phyloP scores from a whole-genome alignment of 2,329 filamentous ascomycete species.

The Laburnicola sp. region DNA sequence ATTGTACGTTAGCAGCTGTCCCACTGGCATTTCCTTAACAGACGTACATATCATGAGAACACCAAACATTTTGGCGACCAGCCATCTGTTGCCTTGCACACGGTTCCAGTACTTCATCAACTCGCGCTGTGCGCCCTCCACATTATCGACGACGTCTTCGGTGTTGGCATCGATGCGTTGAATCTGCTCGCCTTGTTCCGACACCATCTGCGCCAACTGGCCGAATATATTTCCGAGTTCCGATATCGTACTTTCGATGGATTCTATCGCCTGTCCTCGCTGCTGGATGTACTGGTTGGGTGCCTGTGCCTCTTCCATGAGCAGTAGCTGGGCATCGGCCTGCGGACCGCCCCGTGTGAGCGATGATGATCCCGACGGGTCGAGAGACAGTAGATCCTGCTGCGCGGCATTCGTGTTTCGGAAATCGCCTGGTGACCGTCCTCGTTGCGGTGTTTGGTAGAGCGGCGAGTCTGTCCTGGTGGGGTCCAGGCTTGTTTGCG shows the following conservation, averaged over 20 bases:
- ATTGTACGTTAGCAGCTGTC: conserved; percentile 18
- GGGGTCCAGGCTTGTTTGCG: conserved; percentile 62
- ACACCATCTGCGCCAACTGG: conserved; percentile 94
- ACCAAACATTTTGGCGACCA: conserved; percentile 79
- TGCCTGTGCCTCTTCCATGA: conserved; percentile 82
- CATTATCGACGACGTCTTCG: conserved; percentile 96
- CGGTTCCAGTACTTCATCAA: conserved; percentile 95
- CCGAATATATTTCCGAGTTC: conserved; percentile 90
- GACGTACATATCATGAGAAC: conserved; percentile 85
- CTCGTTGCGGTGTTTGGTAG: conserved; percentile 75
- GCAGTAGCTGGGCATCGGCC: conserved; percentile 77
- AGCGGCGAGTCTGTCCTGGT: conserved; percentile 81
- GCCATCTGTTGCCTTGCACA: conserved; percentile 82
- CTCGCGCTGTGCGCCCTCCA: conserved; percentile 93
- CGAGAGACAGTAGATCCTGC: conserved; percentile 76
- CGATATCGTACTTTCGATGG: conserved; percentile 91
- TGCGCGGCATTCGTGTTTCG: conserved; percentile 50
- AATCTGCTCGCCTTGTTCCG: conserved; percentile 88
- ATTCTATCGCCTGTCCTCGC: conserved; percentile 91
- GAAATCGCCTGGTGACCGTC: conserved; percentile 57
- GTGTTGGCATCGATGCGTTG: conserved; percentile 97
- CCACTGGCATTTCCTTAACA: neutral
- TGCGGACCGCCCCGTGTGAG: conserved; percentile 55
- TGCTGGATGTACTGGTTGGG: conserved; percentile 90
- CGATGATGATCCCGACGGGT: conserved; percentile 61